A percentile compares a stretch with the other conserved stretches of the same genome.
These are phyloP conservation scores for Cladosporium cucumerinum DNA, from an alignment of 2,329 filamentous ascomycete species.

Conservation along the genomic window DNA sequence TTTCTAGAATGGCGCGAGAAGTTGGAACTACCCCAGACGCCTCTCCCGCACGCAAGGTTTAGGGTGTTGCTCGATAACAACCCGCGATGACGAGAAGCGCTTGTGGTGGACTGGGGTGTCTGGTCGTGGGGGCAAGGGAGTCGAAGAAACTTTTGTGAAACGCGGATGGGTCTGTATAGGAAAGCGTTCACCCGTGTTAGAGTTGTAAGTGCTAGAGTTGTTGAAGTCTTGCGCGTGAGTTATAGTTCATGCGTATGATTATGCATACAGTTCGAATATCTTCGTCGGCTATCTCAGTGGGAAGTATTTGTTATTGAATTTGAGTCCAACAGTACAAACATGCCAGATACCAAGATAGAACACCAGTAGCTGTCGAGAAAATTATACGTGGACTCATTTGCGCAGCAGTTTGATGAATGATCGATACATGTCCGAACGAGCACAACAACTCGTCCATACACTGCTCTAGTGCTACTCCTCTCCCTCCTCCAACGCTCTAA, in stretches of 20 bases:
- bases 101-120: background rate
- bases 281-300: no score
- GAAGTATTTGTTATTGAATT: no score
- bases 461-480: background rate
- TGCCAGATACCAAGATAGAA: background rate
- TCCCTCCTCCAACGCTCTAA: slow-evolving; percentile 1
- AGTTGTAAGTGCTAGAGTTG: background rate
- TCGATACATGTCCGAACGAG: background rate
- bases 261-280: background rate
- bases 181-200: no score
- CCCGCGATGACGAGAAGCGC: background rate
- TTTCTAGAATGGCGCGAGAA: background rate
- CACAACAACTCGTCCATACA: background rate
- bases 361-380: background rate
- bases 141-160: background rate
- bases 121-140: background rate
- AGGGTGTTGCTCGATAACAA: background rate
- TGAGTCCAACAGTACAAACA: background rate
- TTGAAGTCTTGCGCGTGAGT: background rate
- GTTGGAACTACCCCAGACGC: background rate
- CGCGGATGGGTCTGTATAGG: background rate
- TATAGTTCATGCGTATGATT: background rate
- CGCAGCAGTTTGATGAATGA: background rate
- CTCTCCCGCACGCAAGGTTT: background rate
- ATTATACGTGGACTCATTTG: background rate